These are phyloP conservation scores for Crucibulum parvulum DNA, from an alignment of 1,284 basidiomycete species.

Conservation along the genomic window DNA sequence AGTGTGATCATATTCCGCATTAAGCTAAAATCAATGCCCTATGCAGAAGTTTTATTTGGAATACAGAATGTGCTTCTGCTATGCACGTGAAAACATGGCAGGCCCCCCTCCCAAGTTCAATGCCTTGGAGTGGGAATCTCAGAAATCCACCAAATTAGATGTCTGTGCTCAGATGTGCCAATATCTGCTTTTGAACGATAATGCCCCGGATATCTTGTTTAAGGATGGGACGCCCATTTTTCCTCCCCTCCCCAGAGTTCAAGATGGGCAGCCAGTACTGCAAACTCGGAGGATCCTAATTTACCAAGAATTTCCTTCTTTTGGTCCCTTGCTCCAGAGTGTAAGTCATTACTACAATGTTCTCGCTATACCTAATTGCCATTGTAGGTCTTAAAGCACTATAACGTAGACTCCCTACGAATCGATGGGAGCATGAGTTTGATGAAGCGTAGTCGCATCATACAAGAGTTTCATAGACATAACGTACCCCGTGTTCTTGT, in stretches of 20 bases:
- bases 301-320: constrained; percentile 23
- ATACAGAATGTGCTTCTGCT: constrained; percentile 21
- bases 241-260: constrained; percentile 6
- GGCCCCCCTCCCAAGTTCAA: constrained; percentile 18
- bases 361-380: not conserved
- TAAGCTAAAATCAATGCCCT: not conserved
- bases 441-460: constrained; percentile 8
- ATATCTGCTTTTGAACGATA: constrained; percentile 21
- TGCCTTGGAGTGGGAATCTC: constrained; percentile 19
- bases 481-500: constrained; percentile 15
- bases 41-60: constrained; percentile 25
- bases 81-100: constrained; percentile 12
- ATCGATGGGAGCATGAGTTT: constrained; percentile 23
- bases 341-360: constrained; percentile 9
- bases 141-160: constrained; percentile 31
- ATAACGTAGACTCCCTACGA: constrained; percentile 13
- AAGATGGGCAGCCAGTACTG: not conserved
- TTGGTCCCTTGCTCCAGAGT: constrained; percentile 22
- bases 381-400: constrained; percentile 24
- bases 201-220: constrained; percentile 16
- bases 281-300: constrained; percentile 18
- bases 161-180: constrained; percentile 12
- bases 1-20: too few species aligned
- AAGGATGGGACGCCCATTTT: constrained; percentile 17
- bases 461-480: constrained; percentile 16